A percentile compares a stretch with the other conserved stretches of the same genome.
phyloP scores from a whole-genome alignment of 805 yeast genomes.

The Clavispora santaluciae region DNA sequence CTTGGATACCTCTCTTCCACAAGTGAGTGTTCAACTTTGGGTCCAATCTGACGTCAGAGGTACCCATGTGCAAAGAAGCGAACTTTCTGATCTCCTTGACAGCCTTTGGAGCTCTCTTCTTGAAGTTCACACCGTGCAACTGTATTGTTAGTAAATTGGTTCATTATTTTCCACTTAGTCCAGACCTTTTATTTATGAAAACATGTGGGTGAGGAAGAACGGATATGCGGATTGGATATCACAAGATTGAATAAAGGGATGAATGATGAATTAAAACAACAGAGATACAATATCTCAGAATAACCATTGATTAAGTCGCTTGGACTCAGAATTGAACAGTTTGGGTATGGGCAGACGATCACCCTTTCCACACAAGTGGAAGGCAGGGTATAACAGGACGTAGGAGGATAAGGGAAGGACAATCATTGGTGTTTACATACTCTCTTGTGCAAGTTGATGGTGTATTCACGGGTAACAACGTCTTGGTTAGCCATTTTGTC shows the following conservation, averaged over 20 bases:
- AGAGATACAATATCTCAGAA: too few relatives aligned
- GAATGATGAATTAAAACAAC: not conserved
- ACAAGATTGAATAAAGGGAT: not conserved
- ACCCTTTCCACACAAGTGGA: not conserved
- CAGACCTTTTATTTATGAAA: not conserved
- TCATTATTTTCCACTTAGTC: not conserved
- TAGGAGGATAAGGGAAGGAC: not conserved
- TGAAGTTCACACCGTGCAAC: slow-evolving; percentile 98
- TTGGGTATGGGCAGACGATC: not conserved
- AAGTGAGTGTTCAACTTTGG: slow-evolving; percentile 97
- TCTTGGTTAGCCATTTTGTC: slow-evolving; percentile 82
- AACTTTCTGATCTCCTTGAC: slow-evolving; percentile 99
- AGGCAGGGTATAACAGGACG: too few relatives aligned
- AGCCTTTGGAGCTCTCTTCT: slow-evolving; percentile 99
- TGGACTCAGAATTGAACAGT: not conserved
- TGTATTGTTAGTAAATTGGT: slow-evolving; percentile 43
- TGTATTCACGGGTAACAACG: slow-evolving; percentile 99
- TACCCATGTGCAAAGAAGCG: slow-evolving; percentile 98
- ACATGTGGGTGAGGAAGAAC: too few relatives aligned
- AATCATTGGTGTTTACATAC: slow-evolving; percentile 49
- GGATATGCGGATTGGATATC: too few relatives aligned
- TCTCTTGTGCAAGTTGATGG: slow-evolving; percentile 99
- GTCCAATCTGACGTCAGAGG: slow-evolving; percentile 97
- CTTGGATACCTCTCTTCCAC: slow-evolving; percentile 99
- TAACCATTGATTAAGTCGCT: not conserved